Conservation (phyloP, 2,329 filamentous ascomycete species). For the Arachnopeziza araneosa region DNA sequence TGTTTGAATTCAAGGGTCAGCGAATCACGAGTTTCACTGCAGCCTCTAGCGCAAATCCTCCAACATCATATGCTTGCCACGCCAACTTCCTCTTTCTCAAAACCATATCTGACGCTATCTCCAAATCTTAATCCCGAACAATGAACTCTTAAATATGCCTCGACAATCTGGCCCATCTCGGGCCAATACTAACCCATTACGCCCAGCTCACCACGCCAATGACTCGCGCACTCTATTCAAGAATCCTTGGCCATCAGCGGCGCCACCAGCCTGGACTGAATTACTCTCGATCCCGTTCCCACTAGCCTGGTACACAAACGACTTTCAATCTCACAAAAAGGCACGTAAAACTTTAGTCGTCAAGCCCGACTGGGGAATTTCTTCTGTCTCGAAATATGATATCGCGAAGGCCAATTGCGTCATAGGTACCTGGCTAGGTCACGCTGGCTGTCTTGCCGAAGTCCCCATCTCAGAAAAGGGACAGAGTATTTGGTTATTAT, state of each 20-base stretch:
- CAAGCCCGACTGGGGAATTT: neutral
- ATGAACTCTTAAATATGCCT: neutral
- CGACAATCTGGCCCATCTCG: neutral
- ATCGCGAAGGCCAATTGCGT: neutral
- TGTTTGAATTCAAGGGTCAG: no score
- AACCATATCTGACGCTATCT: neutral
- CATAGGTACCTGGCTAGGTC: neutral
- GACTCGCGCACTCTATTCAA: neutral
- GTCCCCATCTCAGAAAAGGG: neutral
- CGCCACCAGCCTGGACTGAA: neutral
- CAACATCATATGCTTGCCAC: neutral
- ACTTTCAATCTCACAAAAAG: neutral
- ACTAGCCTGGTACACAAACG: neutral
- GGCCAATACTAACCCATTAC: neutral
- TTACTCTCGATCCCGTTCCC: neutral
- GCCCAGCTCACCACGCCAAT: neutral
- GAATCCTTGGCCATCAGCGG: neutral
- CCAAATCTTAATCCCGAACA: neutral
- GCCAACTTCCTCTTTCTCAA: neutral
- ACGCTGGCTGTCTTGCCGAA: neutral
- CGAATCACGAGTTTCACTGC: no score
- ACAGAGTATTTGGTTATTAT: conserved; percentile 16
- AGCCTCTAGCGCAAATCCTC: neutral
- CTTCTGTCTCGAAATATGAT: neutral
- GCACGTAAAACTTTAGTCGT: neutral